Evolutionary conservation across 2,329 filamentous ascomycete species (phyloP), one percentile per base, ranked within the genome.

Genomic region (Aspergillus ochraceus): DNA sequence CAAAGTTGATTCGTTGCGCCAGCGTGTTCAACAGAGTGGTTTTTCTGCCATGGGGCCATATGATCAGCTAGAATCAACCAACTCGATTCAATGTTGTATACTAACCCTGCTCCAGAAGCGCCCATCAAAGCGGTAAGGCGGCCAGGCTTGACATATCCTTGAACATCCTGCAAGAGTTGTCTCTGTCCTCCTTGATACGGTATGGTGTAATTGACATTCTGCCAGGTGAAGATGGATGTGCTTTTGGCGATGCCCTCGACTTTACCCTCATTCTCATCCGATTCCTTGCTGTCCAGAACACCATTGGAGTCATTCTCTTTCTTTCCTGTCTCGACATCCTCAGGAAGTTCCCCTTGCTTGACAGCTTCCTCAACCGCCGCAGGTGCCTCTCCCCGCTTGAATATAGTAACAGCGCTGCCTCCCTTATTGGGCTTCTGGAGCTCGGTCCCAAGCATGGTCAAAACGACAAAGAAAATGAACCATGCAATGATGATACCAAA

Each of bases 71-170:
- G 36, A 17, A 20, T 17, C 36, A 17, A 22, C 8, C 17, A 3
- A 30, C 17, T 24, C 45, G 6, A n/a, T 12, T 14, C 9, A 26
- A 53, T n/a, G 42, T 12, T 2, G 17, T 1, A 42, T n/a, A 67
- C 71, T 64, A 42, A 77, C 75, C 75, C 76, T 62, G 76, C 70
- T 51, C 90, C 90, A 5, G 89, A 92, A 6, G 88, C 88, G 45
- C 91, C 91, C 89, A 95, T 92, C 1, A 95, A 79, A 2, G 90
- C 90, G 3, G 90, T 93, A 10, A 94, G 81, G 67, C 89, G 86
- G 39, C 91, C 90, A 1, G 90, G 90, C 62, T 88, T 87, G 54
- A 92, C 90, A 66, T 88, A 94, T 2, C 88, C 92, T 64, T 86
- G 81, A 4, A 90, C 83, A 59, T 88, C 80, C 60, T 86, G 80